Percentiles rank a stretch among this genome's conserved stretches.
Conservation (phyloP, 208 protist species). For the Leishmania mexicana region DNA sequence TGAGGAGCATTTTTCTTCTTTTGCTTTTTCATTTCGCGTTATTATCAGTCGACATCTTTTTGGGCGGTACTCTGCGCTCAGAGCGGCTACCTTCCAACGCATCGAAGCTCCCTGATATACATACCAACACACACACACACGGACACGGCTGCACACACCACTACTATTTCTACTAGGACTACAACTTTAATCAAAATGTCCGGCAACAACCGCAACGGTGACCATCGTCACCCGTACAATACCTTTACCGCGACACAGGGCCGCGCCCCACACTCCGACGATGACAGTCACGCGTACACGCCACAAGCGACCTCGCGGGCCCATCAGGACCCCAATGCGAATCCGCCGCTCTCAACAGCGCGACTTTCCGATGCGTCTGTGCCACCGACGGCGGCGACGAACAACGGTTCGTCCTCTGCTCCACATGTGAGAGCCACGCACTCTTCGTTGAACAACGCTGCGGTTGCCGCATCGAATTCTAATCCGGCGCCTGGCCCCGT, state of each 20-base stretch:
- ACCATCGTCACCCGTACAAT: not conserved
- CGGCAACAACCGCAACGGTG: constrained; percentile 9
- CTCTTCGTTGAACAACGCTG: constrained; percentile 9
- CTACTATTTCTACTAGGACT: not conserved
- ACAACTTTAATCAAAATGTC: not conserved
- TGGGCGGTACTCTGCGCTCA: not conserved
- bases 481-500: not conserved
- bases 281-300: constrained; percentile 1
- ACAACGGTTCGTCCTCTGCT: not conserved
- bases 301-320: not conserved
- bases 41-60: not conserved
- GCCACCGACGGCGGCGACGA: not conserved
- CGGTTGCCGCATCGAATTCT: not conserved
- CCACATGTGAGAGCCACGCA: not conserved
- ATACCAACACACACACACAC: not conserved
- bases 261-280: not conserved
- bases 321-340: constrained; percentile 6
- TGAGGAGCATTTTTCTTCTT: not conserved
- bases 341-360: not conserved
- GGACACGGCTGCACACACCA: not conserved
- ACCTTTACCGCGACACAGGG: constrained; percentile 9
- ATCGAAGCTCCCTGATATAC: not conserved
- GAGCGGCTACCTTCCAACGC: not conserved
- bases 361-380: constrained; percentile 3
- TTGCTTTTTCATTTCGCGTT: constrained; percentile 6